These are phyloP conservation scores for Bolboschoenoplectus hybrid DNA, from an alignment of 202 grass and related monocot genomes.

Conservation along the genomic window DNA sequence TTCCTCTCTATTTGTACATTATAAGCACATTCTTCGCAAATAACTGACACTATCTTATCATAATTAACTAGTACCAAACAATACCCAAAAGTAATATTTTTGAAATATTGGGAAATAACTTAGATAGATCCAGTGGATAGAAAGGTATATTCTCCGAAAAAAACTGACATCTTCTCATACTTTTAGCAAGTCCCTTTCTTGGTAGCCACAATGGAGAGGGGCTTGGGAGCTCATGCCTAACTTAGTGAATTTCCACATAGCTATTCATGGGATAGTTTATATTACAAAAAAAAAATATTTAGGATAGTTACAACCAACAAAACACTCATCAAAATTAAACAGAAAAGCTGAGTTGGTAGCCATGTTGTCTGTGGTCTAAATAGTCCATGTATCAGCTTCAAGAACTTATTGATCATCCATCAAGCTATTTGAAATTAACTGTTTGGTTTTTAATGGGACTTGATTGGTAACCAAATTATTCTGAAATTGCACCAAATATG, in stretches of 20 bases:
- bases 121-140: not conserved
- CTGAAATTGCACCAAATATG: not conserved
- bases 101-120: not conserved
- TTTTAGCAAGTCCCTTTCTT: not conserved
- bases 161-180: not conserved
- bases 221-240: not conserved
- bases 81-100: not conserved
- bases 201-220: not conserved
- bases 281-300: not conserved
- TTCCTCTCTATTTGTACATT: not conserved
- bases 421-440: not conserved
- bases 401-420: no score
- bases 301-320: not conserved
- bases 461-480: constrained; percentile 7
- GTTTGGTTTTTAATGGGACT: not conserved
- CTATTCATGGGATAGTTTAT: not conserved
- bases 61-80: not conserved
- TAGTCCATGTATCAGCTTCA: no score
- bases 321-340: not conserved
- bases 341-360: no score
- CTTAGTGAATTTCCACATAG: not conserved
- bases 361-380: no score
- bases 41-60: not conserved
- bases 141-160: constrained; percentile 15
- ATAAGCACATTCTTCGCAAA: not conserved